A percentile compares a stretch with the other conserved stretches of the same genome.
Conservation (phyloP, 2,329 filamentous ascomycete genomes). For the Pseudogymnoascus pannorum region DNA sequence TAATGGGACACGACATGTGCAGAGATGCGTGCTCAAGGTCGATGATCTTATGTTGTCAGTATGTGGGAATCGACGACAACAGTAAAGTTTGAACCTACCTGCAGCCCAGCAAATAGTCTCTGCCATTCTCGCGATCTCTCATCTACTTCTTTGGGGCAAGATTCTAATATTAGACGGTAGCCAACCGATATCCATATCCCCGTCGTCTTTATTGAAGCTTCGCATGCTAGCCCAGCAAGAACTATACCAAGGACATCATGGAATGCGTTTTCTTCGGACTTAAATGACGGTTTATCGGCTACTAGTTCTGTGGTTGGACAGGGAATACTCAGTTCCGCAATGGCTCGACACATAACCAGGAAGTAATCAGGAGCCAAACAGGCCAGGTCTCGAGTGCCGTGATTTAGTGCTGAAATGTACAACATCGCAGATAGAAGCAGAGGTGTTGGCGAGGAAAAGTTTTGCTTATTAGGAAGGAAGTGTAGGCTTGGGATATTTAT, state of each 20-base stretch:
- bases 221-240: conserved; percentile 34
- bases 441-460: conserved; percentile 36
- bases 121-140: conserved; percentile 35
- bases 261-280: conserved; percentile 35
- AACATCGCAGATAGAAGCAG: conserved; percentile 38
- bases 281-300: conserved; percentile 17
- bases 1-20: conserved; percentile 35
- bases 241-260: conserved; percentile 37
- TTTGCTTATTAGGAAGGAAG: conserved; percentile 37
- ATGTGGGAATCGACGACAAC: conserved; percentile 5
- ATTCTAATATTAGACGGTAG: conserved; percentile 35
- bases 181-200: conserved; percentile 39
- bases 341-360: conserved; percentile 32
- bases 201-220: conserved; percentile 36
- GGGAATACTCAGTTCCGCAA: conserved; percentile 35
- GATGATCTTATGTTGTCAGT: conserved; percentile 29
- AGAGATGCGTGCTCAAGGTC: conserved; percentile 39
- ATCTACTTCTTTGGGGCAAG: conserved; percentile 34
- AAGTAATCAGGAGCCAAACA: conserved; percentile 34
- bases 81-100: conserved; percentile 13
- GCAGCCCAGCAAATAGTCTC: conserved; percentile 32
- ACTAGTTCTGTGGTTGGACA: conserved; percentile 21
- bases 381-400: conserved; percentile 30
- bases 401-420: conserved; percentile 33
- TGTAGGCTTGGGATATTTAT: conserved; percentile 39